Evolutionary conservation across 192 early-diverging fungal genomes (phyloP).

Genomic region (Coemansia sp.): DNA sequence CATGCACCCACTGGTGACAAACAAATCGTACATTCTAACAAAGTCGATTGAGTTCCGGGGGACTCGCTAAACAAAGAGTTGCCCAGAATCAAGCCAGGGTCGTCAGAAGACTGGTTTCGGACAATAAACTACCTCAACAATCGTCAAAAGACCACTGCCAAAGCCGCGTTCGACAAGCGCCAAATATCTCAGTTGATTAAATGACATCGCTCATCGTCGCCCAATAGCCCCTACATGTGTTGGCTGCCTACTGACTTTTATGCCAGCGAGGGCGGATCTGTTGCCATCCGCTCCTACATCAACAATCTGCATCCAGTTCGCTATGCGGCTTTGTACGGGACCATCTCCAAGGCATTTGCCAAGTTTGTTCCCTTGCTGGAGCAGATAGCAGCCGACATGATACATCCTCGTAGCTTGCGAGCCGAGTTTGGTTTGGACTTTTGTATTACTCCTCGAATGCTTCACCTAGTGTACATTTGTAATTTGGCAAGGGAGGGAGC

Average conservation of each 20-base stretch:
- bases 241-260: slow-evolving; percentile 1
- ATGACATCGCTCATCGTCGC: neutral
- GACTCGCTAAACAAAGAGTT: neutral
- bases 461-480: neutral
- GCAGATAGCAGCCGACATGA: slow-evolving; percentile 20
- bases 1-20: neutral
- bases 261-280: neutral
- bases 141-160: too few relatives aligned
- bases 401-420: neutral
- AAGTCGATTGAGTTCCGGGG: neutral
- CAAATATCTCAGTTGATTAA: neutral
- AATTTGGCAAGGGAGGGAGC: neutral
- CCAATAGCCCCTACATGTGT: neutral
- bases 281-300: neutral
- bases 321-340: neutral
- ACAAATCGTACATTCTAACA: neutral
- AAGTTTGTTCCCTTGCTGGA: slow-evolving; percentile 43
- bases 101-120: neutral
- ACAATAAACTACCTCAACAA: neutral
- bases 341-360: neutral
- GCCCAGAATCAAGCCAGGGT: neutral
- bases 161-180: neutral
- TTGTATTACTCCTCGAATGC: neutral
- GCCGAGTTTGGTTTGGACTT: neutral
- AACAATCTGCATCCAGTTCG: slow-evolving; percentile 2